Evolutionary conservation across 352 stramenopile genomes (phyloP), one percentile per base, ranked within the genome.

Genomic region (Globisporangium iwayamae): DNA sequence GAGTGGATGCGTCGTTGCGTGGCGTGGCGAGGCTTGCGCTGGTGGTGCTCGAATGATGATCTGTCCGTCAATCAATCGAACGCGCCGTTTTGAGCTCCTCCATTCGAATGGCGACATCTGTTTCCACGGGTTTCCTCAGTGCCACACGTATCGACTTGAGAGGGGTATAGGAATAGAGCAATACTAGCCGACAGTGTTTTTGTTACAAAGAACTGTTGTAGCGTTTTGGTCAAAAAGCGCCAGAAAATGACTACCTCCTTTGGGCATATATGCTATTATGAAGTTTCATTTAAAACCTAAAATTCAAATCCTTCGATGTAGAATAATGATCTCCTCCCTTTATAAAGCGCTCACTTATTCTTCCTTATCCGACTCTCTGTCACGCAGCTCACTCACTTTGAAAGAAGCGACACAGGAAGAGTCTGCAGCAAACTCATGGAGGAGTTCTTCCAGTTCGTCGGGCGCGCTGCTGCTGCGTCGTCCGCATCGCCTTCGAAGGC

Each of bases 391-490:
- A 46, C 16, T n/a, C 7, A 4, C 13, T 48, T 48, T 48, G 22
- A 56, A 20, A 56, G 16, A 56, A 45, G 20, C 16, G 1, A 41
- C 25, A 2, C 25, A 28, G 3, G 32, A 20, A 52, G 20, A 52
- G 20, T 20, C n/a, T 14, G 47, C 30, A 25, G 14, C 18, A 22
- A 13, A 45, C 25, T 6, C 14, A 91, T 91, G 82, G 82, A 91
- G 68, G 78, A 83, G 48, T 86, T 89, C 69, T 89, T 83, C 70
- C 82, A 91, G 74, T 89, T 85, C 68, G 74, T 88, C 28, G 80
- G 80, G 0, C 74, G 65, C 0, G 25, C 25, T 28, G 25, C 25
- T 28, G 25, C 25, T 28, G 25, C 25, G 25, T 41, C 75, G 14
- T 60, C 63, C 18, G 70, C 71, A 34, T 60, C 71, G 7, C 47